Evolutionary conservation across 163 green algal species (phyloP).

Genomic region (Coccomyxa subellipsoidea): DNA sequence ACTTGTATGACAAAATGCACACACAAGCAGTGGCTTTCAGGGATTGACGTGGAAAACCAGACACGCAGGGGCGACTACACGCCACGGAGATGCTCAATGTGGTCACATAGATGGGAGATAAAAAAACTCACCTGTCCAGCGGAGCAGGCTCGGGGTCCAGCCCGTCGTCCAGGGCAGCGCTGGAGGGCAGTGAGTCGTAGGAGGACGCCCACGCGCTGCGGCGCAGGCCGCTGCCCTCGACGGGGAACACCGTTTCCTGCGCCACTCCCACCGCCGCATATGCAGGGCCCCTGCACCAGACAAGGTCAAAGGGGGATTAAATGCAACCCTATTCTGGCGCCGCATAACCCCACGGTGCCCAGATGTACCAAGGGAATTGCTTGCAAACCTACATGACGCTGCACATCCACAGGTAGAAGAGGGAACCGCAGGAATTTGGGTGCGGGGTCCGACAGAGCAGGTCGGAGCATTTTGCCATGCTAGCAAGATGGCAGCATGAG

Average conservation of each 20-base stretch:
- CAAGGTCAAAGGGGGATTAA: background rate
- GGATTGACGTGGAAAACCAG: too few relatives aligned
- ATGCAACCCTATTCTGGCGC: background rate
- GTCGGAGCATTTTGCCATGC: too few relatives aligned
- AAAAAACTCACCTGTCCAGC: background rate
- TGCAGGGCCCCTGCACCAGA: background rate
- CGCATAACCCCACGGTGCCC: background rate
- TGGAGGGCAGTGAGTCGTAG: slow-evolving; percentile 1
- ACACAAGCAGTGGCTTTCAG: too few relatives aligned
- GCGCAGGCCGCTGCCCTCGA: background rate
- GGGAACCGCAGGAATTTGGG: too few relatives aligned
- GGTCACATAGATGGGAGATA: background rate
- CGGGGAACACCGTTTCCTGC: background rate
- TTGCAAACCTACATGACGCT: too few relatives aligned
- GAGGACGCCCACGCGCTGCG: background rate
- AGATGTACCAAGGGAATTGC: too few relatives aligned
- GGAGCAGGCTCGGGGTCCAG: background rate
- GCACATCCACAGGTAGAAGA: too few relatives aligned
- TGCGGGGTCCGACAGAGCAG: too few relatives aligned
- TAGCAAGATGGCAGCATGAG: too few relatives aligned
- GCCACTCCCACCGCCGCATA: background rate
- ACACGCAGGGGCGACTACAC: too few relatives aligned
- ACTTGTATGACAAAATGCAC: too few relatives aligned
- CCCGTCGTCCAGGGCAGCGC: slow-evolving; percentile 4
- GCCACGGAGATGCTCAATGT: too few relatives aligned